Conservation (phyloP, 2,329 filamentous ascomycete species). For the Botrytis tulipae region DNA sequence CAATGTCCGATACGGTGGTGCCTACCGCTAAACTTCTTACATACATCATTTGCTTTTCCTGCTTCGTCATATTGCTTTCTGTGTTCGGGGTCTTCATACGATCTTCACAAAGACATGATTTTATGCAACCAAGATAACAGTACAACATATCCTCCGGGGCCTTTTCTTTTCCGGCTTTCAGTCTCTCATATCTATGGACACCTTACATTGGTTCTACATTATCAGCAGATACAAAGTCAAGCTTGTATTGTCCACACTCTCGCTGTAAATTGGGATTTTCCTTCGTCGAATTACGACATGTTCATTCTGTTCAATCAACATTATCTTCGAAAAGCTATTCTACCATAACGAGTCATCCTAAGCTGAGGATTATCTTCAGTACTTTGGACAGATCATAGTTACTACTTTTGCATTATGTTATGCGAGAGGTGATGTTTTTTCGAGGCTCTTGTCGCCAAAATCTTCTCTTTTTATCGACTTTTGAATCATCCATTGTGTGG, state of each 20-base stretch:
- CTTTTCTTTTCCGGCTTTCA: slow-evolving; percentile 35
- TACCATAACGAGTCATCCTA: slow-evolving; percentile 56
- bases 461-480: slow-evolving; percentile 32
- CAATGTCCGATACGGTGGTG: slow-evolving; percentile 54
- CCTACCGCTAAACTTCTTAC: slow-evolving; percentile 52
- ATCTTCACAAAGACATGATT: slow-evolving; percentile 37
- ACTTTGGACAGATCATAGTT: slow-evolving; percentile 63
- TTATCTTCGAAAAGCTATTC: slow-evolving; percentile 39
- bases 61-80: slow-evolving; percentile 33
- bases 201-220: slow-evolving; percentile 34
- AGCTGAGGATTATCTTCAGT: slow-evolving; percentile 49
- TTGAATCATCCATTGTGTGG: slow-evolving; percentile 29
- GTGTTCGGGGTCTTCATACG: slow-evolving; percentile 35
- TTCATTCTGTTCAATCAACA: slow-evolving; percentile 38
- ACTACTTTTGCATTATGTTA: slow-evolving; percentile 51
- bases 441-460: slow-evolving; percentile 28
- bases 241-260: slow-evolving; percentile 32
- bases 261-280: slow-evolving; percentile 28
- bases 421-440: slow-evolving; percentile 28
- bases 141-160: slow-evolving; percentile 38
- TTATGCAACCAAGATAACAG: slow-evolving; percentile 35
- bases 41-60: slow-evolving; percentile 27
- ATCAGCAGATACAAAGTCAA: slow-evolving; percentile 36
- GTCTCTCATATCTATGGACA: slow-evolving; percentile 40
- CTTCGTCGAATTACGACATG: slow-evolving; percentile 35